Conservation (phyloP, 768 basidiomycete species). For the Xerocomellus dryophilus region DNA sequence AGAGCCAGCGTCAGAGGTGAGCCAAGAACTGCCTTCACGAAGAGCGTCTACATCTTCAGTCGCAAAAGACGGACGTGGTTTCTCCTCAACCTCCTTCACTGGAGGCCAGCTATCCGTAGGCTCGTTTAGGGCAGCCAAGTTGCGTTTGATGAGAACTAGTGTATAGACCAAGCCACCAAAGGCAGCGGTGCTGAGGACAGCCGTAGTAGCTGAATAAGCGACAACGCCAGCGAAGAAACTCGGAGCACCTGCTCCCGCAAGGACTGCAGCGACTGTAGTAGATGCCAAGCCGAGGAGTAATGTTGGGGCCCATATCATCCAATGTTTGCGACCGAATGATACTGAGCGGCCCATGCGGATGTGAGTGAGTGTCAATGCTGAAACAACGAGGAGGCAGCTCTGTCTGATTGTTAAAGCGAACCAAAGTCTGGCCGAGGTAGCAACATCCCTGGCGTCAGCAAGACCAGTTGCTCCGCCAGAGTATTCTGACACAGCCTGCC, state of each 20-base stretch:
- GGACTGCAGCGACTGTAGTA: slow-evolving; percentile 54
- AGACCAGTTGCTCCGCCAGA: slow-evolving; percentile 44
- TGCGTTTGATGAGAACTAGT: slow-evolving; percentile 61
- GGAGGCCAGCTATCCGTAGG: slow-evolving; percentile 61
- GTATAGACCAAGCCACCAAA: slow-evolving; percentile 64
- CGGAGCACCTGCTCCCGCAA: slow-evolving; percentile 51
- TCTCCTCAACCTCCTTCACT: slow-evolving; percentile 47
- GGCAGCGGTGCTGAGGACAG: slow-evolving; percentile 47
- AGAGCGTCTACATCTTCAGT: slow-evolving; percentile 72
- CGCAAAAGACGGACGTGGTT: slow-evolving; percentile 59
- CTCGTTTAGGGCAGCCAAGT: slow-evolving; percentile 54
- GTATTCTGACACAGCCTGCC: slow-evolving; percentile 60
- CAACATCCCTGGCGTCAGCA: slow-evolving; percentile 46
- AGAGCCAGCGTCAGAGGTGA: slow-evolving; percentile 60
- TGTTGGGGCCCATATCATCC: slow-evolving; percentile 71
- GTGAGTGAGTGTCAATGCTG: slow-evolving; percentile 60
- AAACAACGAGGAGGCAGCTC: slow-evolving; percentile 62
- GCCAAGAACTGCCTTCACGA: slow-evolving; percentile 78
- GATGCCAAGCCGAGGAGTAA: slow-evolving; percentile 52
- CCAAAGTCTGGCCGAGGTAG: slow-evolving; percentile 64
- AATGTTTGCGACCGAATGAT: slow-evolving; percentile 65
- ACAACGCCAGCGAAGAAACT: slow-evolving; percentile 60
- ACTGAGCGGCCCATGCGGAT: slow-evolving; percentile 69
- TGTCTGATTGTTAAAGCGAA: slow-evolving; percentile 64
- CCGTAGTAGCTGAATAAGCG: slow-evolving; percentile 53